A percentile compares a stretch with the other conserved stretches of the same genome.
phyloP scores from a whole-genome alignment of 1,284 basidiomycete genomes.

The Ganoderma sinense region DNA sequence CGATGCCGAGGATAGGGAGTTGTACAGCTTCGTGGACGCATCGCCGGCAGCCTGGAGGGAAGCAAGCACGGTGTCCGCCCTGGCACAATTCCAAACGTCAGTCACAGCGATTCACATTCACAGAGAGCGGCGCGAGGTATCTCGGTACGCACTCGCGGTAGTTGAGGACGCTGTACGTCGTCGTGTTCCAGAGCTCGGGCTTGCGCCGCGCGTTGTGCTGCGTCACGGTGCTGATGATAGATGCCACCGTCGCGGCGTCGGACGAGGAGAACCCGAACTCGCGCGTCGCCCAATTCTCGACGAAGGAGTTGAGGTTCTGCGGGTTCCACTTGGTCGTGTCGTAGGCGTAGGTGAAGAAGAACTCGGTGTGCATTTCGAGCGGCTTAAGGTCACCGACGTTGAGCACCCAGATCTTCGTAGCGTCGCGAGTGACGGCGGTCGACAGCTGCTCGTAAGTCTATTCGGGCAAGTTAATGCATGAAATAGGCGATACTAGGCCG shows the following conservation, averaged over 20 bases:
- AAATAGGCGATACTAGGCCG: not conserved
- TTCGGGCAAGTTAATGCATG: constrained; percentile 26
- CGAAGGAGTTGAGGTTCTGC: constrained; percentile 60
- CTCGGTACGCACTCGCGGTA: constrained; percentile 67
- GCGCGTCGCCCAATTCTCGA: constrained; percentile 65
- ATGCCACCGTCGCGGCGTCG: constrained; percentile 51
- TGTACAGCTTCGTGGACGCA: constrained; percentile 62
- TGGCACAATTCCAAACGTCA: constrained; percentile 29
- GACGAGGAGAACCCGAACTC: constrained; percentile 61
- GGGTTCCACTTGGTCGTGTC: constrained; percentile 60
- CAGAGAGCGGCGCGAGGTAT: not conserved
- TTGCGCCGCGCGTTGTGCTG: constrained; percentile 69
- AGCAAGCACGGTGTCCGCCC: constrained; percentile 63
- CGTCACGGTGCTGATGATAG: constrained; percentile 67
- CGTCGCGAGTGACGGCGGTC: constrained; percentile 62
- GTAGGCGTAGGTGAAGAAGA: constrained; percentile 72
- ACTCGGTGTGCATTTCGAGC: constrained; percentile 74
- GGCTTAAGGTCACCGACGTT: constrained; percentile 80
- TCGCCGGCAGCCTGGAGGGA: constrained; percentile 57
- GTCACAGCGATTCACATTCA: not conserved
- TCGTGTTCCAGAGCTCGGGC: constrained; percentile 70
- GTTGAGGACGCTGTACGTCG: constrained; percentile 68
- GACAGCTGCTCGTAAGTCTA: constrained; percentile 70
- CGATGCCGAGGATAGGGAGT: constrained; percentile 50
- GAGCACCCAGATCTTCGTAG: constrained; percentile 64